Evolutionary conservation across 2,329 filamentous ascomycete species (phyloP).

Genomic region (Albifimbria verrucaria): DNA sequence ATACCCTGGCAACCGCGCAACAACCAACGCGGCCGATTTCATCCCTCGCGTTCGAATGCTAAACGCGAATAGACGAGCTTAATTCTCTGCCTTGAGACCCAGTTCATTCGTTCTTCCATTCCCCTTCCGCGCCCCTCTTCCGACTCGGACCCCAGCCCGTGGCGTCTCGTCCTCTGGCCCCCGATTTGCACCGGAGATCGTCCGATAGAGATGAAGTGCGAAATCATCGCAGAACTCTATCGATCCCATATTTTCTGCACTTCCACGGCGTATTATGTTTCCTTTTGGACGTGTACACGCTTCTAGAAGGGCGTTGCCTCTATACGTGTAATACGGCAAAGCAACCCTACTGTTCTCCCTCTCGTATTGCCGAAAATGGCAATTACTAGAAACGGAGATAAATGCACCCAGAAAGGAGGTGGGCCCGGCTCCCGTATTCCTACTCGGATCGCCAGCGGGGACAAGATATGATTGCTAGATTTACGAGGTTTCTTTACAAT

Average conservation of each 20-base stretch:
- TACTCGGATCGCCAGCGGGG: too few species aligned
- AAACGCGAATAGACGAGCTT: not conserved
- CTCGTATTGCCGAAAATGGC: too few species aligned
- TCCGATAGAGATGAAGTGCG: not conserved
- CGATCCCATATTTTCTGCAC: not conserved
- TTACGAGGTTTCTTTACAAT: too few species aligned
- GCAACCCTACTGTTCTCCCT: too few species aligned
- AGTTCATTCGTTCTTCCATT: not conserved
- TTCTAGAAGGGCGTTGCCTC: too few species aligned
- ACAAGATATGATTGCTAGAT: too few species aligned
- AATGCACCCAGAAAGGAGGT: too few species aligned
- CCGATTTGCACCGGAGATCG: not conserved
- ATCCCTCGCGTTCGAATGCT: not conserved
- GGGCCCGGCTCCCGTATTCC: too few species aligned
- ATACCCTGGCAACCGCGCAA: too few species aligned
- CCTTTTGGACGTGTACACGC: not conserved
- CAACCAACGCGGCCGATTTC: too few species aligned
- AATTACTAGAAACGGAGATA: too few species aligned
- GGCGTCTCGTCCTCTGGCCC: not conserved
- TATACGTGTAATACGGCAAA: too few species aligned
- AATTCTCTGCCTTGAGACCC: not conserved
- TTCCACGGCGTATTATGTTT: not conserved
- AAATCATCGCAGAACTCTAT: not conserved
- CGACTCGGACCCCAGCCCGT: not conserved
- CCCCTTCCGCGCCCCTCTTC: not conserved